These are phyloP conservation scores for Ligustrum vulgare DNA, from an alignment of 257 asterid genomes.

Conservation along the genomic window DNA sequence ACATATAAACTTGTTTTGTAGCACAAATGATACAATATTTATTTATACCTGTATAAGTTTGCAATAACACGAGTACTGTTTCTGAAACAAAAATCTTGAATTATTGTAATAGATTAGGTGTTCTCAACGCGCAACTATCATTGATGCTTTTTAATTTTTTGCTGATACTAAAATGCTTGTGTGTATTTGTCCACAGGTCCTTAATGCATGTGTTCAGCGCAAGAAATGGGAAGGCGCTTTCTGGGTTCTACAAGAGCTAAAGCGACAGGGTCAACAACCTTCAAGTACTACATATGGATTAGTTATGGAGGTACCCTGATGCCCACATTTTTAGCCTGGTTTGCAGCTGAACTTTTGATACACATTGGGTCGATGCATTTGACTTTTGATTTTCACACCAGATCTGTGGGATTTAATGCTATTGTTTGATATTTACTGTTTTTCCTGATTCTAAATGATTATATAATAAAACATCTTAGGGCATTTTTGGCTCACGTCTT, in stretches of 20 bases:
- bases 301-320: constrained; percentile 78
- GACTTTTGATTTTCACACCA: neutral
- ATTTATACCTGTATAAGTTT: neutral
- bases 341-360: neutral
- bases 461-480: neutral
- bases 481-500: neutral
- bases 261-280: constrained; percentile 58
- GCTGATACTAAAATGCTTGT: constrained; percentile 11
- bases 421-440: neutral
- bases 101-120: constrained; percentile 9
- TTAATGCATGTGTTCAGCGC: constrained; percentile 85
- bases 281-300: constrained; percentile 84
- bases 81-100: constrained; percentile 5
- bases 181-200: constrained; percentile 48
- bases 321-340: neutral
- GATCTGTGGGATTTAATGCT: neutral
- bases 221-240: constrained; percentile 96
- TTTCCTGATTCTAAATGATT: neutral
- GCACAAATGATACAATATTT: neutral
- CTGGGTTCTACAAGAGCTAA: constrained; percentile 92
- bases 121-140: neutral
- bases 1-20: neutral
- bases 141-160: neutral
- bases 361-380: neutral
- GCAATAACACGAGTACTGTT: neutral